Evolutionary conservation across 73 alveolate genomes (phyloP).

Genomic region (Tetrahymena thermophila): DNA sequence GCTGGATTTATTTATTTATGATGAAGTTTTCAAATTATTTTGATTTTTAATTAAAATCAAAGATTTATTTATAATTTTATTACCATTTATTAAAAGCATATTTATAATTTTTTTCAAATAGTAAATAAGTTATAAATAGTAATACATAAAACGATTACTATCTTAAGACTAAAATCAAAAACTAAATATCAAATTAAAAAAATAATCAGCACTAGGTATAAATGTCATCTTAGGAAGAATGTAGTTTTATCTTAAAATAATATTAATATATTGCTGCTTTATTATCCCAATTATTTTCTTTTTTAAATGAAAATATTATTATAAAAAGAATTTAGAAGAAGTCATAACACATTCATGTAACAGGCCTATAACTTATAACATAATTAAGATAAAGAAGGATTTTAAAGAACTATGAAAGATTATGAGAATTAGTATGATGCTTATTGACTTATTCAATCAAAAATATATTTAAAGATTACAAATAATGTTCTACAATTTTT

Average conservation of each 20-base stretch:
- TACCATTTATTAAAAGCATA: background rate
- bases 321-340: background rate
- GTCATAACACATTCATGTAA: background rate
- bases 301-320: background rate
- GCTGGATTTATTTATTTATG: background rate
- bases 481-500: background rate
- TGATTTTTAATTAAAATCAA: background rate
- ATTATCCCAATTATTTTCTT: no score
- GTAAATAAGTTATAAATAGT: background rate
- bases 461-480: background rate
- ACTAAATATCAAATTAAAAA: background rate
- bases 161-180: background rate
- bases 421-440: background rate
- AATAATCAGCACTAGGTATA: background rate
- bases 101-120: background rate
- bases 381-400: background rate
- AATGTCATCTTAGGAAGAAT: background rate
- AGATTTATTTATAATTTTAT: background rate
- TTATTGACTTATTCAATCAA: background rate
- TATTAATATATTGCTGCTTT: no score
- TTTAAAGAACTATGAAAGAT: background rate
- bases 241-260: background rate
- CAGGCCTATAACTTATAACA: background rate
- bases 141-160: background rate
- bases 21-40: background rate